These are phyloP conservation scores for Mollisiaceae sp. DNA, from an alignment of 2,329 filamentous ascomycete species.

Conservation along the genomic window DNA sequence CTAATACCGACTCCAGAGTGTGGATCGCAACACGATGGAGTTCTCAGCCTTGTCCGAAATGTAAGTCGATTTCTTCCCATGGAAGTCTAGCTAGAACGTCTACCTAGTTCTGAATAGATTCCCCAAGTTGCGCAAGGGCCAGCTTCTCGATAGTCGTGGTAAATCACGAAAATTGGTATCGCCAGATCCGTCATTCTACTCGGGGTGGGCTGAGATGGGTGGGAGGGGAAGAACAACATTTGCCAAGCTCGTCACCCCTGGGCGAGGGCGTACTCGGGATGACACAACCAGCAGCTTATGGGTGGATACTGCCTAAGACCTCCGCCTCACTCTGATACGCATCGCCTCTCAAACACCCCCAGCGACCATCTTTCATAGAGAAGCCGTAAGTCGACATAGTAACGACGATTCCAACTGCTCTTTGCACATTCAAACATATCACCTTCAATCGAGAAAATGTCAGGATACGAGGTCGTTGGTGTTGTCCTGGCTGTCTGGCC, in stretches of 20 bases:
- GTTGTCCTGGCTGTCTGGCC: slow-evolving; percentile 19
- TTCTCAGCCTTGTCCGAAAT: not conserved
- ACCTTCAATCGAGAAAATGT: slow-evolving; percentile 14
- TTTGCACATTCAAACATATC: not conserved
- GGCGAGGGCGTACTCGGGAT: too few relatives aligned
- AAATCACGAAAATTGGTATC: not conserved
- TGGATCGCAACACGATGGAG: not conserved
- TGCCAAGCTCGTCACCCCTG: too few relatives aligned
- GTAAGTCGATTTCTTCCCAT: not conserved
- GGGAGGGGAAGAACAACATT: too few relatives aligned
- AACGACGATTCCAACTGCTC: not conserved
- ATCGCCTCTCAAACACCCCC: not conserved
- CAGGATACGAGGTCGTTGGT: slow-evolving; percentile 20
- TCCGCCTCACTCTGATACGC: too few relatives aligned
- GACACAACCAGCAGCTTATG: too few relatives aligned
- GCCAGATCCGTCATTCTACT: not conserved
- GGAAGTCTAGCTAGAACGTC: not conserved
- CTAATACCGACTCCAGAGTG: too few relatives aligned
- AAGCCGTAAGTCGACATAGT: too few relatives aligned
- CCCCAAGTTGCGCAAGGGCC: not conserved
- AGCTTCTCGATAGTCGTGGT: not conserved
- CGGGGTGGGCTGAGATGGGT: not conserved
- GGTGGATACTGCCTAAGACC: too few relatives aligned
- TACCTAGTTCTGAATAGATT: not conserved
- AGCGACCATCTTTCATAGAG: too few relatives aligned